phyloP scores from a whole-genome alignment of 345 rosid genomes.

The Gossypium sturtianum region DNA sequence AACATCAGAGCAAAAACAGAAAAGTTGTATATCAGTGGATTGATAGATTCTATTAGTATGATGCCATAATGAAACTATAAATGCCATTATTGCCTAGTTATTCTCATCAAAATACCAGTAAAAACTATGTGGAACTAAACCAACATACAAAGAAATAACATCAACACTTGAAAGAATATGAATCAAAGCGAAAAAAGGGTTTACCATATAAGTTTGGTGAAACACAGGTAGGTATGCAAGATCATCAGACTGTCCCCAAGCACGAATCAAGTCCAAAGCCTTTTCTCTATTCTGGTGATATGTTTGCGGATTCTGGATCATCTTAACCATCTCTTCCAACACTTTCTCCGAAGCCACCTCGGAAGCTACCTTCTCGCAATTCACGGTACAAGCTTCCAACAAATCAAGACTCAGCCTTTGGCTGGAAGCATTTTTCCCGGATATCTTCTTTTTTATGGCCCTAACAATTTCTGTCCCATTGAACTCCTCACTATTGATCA shows the following conservation, averaged over 20 bases:
- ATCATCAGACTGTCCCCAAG: slow-evolving; percentile 79
- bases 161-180: neutral
- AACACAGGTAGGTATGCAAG: slow-evolving; percentile 76
- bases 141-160: neutral
- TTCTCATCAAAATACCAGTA: neutral
- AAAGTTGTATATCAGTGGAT: neutral
- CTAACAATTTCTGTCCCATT: slow-evolving; percentile 61
- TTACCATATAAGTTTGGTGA: slow-evolving; percentile 59
- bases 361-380: slow-evolving; percentile 73
- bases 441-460: slow-evolving; percentile 70
- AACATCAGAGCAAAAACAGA: neutral
- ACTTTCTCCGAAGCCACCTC: slow-evolving; percentile 75
- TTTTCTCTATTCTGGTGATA: slow-evolving; percentile 45
- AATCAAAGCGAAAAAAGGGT: neutral
- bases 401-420: slow-evolving; percentile 73
- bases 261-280: slow-evolving; percentile 63
- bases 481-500: slow-evolving; percentile 69
- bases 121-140: neutral
- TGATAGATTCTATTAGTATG: neutral
- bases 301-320: slow-evolving; percentile 52
- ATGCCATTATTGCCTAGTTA: neutral
- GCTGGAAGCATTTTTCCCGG: slow-evolving; percentile 43
- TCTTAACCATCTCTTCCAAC: slow-evolving; percentile 83
- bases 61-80: neutral
- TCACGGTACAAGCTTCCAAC: slow-evolving; percentile 67